Evolutionary conservation across 2,329 filamentous ascomycete species (phyloP), one percentile per base, ranked within the genome.

Genomic region (Hansfordia pulvinata): DNA sequence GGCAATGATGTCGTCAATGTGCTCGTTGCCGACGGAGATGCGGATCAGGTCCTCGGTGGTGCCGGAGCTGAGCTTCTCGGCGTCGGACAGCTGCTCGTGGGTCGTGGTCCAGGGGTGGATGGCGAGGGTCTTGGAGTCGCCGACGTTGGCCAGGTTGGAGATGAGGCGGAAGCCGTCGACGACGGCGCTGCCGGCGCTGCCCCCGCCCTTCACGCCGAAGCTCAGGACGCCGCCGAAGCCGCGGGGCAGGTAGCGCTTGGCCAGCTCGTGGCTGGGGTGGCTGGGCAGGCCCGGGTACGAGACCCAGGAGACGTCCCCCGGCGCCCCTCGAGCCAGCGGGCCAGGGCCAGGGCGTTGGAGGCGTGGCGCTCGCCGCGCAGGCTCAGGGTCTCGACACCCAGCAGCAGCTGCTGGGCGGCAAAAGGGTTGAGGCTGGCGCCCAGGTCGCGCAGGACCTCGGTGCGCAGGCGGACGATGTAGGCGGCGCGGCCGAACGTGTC

Each of bases 41-140:
- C 88, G 81, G 53, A 96, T 93, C 20, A 86, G 73, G 46, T 93
- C 88, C 66, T 81, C 76, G 10, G 83, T 90, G 8, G 90, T 83
- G 41, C 88, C 88, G 13, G 82, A 88, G 47, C 60, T 74, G 27
- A 66, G 49, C 56, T 76, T 83, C 64, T 94, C 88, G 48, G 85
- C 68, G 6, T 73, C 69, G 14, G 64, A 74, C 31, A 96, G 65
- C 60, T 96, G 88, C 62, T 93, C 81, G 52, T 96, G 88, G 3
- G 88, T 96, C 3, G 88, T 94, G 5, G 76, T 81, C 83, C 85
- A 93, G 13, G 88, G 88, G 55, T 94, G 86, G 41, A 94, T 93
- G 14, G 86, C 86, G 35, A 94, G 62, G 6, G 86, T 93, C 69
- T 96, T 96, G 25, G 81, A 82, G 52, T 96, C 88, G 31, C 88